These are phyloP conservation scores for Citrullus colocynthis DNA, from an alignment of 306 rosid genomes.

Conservation along the genomic window DNA sequence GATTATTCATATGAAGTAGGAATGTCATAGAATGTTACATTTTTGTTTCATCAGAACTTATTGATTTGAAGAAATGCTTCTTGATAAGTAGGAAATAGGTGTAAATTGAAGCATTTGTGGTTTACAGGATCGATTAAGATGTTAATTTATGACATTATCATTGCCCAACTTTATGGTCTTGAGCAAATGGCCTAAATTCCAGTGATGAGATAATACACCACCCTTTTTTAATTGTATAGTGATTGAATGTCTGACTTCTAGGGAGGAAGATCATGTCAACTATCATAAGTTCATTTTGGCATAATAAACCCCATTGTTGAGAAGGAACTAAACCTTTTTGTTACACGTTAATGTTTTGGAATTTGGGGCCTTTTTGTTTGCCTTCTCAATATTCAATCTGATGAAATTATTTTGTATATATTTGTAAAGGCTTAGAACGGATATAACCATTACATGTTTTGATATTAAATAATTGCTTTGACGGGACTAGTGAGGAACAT, in stretches of 20 bases:
- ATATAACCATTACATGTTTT: no score
- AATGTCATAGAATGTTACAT: background rate
- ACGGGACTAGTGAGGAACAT: no score
- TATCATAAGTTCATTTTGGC: no score
- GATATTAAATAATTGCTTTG: no score
- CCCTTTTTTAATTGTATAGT: no score
- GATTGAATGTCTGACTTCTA: no score
- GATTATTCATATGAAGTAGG: background rate
- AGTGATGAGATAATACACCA: no score
- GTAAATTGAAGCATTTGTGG: background rate
- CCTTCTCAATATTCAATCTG: background rate
- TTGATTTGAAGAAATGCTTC: background rate
- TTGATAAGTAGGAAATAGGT: background rate
- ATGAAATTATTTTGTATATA: no score
- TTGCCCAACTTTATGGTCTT: background rate
- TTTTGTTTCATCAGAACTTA: background rate
- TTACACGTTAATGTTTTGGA: background rate
- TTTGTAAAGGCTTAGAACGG: no score
- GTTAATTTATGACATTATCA: background rate
- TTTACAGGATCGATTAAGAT: background rate
- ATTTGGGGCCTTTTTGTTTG: background rate
- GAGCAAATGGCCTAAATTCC: background rate
- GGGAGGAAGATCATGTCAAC: no score
- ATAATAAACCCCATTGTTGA: background rate
- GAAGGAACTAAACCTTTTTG: background rate